Conservation (phyloP, 2,329 filamentous ascomycete species). For the Fusarium tupiense region DNA sequence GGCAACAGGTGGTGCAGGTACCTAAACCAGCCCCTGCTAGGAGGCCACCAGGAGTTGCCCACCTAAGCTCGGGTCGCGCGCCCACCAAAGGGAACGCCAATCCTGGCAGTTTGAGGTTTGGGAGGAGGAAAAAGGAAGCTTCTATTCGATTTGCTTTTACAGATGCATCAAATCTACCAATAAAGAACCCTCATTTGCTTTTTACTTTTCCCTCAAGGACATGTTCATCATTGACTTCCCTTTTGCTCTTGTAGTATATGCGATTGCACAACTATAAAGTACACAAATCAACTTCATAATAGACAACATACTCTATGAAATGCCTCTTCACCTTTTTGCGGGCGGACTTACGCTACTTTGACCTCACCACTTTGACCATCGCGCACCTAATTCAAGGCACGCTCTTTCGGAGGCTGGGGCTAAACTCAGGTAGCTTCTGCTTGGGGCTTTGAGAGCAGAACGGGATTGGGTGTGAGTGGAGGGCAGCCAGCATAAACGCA, state of each 20-base stretch:
- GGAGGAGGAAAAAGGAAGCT: constrained; percentile 21
- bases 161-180: constrained; percentile 12
- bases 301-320: background rate
- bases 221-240: background rate
- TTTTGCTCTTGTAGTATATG: background rate
- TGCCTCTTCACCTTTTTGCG: constrained; percentile 2
- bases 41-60: constrained; percentile 35
- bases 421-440: constrained; percentile 28
- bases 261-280: background rate
- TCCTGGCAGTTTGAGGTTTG: constrained; percentile 1
- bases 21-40: constrained; percentile 31
- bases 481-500: constrained; percentile 16
- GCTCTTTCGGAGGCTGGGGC: constrained; percentile 32
- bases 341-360: constrained; percentile 23
- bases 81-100: constrained; percentile 16
- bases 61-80: constrained; percentile 14
- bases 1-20: constrained; percentile 35
- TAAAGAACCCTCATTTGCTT: background rate
- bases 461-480: constrained; percentile 34
- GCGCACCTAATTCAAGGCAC: constrained; percentile 35
- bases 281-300: background rate
- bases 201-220: background rate
- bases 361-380: constrained; percentile 28
- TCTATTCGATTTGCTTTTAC: constrained; percentile 27
- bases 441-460: constrained; percentile 27